Evolutionary conservation across 805 yeast genomes (phyloP).

Genomic region (Saccharomycopsis guyanensis): DNA sequence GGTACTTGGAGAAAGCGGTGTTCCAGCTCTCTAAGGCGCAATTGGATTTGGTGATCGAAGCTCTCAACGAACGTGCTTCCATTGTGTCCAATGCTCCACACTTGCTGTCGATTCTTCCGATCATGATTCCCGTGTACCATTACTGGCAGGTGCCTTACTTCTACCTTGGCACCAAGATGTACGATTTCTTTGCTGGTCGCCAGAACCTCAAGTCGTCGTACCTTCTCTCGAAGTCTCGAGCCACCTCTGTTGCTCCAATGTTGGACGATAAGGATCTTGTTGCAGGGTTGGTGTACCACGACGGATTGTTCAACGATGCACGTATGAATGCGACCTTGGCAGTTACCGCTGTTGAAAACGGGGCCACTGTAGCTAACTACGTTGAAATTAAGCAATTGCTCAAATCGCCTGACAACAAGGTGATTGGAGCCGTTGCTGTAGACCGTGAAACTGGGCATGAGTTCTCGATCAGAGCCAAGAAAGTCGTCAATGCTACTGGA

Average conservation of each 20-base stretch:
- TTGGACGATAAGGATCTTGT: slow-evolving; percentile 69
- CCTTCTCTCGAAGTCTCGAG: slow-evolving; percentile 55
- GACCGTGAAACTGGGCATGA: slow-evolving; percentile 65
- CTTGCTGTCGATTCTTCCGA: slow-evolving; percentile 76
- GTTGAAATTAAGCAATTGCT: slow-evolving; percentile 69
- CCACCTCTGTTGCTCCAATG: slow-evolving; percentile 78
- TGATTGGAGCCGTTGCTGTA: slow-evolving; percentile 67
- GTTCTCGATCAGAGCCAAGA: slow-evolving; percentile 56
- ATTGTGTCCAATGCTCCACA: slow-evolving; percentile 90
- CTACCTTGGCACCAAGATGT: slow-evolving; percentile 83
- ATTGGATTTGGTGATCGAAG: slow-evolving; percentile 81
- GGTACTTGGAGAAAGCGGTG: slow-evolving; percentile 91
- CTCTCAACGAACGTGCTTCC: slow-evolving; percentile 78
- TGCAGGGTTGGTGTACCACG: slow-evolving; percentile 91
- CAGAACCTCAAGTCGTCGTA: slow-evolving; percentile 79
- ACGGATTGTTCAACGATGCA: slow-evolving; percentile 89
- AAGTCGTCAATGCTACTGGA: slow-evolving; percentile 89
- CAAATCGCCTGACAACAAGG: slow-evolving; percentile 51
- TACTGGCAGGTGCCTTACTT: slow-evolving; percentile 96
- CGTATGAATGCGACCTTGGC: slow-evolving; percentile 86
- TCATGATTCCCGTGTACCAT: slow-evolving; percentile 91
- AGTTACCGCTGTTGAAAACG: slow-evolving; percentile 73
- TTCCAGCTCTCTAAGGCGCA: slow-evolving; percentile 89
- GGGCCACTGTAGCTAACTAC: slow-evolving; percentile 87
- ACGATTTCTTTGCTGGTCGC: slow-evolving; percentile 86